A percentile compares a stretch with the other conserved stretches of the same genome.
Conservation (phyloP, 2,329 filamentous ascomycete species). For the Pseudogymnoascus sp. region DNA sequence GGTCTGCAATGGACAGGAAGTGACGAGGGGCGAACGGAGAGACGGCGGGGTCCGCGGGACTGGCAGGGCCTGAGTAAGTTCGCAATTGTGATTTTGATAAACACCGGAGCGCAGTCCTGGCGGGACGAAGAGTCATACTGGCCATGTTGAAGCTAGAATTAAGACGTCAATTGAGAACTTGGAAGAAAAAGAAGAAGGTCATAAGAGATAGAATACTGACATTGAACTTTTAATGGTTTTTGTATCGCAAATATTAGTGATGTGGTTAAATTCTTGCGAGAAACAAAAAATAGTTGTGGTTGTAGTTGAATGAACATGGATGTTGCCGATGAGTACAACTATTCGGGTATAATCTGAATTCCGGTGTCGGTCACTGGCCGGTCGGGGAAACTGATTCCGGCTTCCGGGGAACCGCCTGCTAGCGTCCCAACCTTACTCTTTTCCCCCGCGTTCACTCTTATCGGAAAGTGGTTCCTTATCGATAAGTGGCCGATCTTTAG, state of each 20-base stretch:
- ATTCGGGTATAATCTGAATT: conserved; percentile 6
- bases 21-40: conserved; percentile 66
- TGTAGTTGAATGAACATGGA: neutral
- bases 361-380: conserved; percentile 6
- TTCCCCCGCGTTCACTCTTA: conserved; percentile 3
- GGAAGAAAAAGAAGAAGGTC: neutral
- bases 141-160: conserved; percentile 19
- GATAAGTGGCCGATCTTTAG: conserved; percentile 8
- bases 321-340: neutral
- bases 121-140: conserved; percentile 22
- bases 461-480: conserved; percentile 4
- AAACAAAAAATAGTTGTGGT: neutral
- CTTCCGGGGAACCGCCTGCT: neutral
- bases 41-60: conserved; percentile 19
- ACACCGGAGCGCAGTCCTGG: conserved; percentile 22
- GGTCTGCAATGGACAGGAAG: conserved; percentile 84
- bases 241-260: conserved; percentile 7
- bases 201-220: neutral
- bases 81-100: conserved; percentile 21
- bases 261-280: neutral
- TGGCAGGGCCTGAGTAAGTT: conserved; percentile 20
- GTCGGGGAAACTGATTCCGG: neutral
- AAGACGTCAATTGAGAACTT: conserved; percentile 16
- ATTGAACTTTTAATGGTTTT: neutral
- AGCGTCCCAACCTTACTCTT: neutral